Evolutionary conservation across 805 yeast genomes (phyloP).

Genomic region (Lachancea quebecensis): DNA sequence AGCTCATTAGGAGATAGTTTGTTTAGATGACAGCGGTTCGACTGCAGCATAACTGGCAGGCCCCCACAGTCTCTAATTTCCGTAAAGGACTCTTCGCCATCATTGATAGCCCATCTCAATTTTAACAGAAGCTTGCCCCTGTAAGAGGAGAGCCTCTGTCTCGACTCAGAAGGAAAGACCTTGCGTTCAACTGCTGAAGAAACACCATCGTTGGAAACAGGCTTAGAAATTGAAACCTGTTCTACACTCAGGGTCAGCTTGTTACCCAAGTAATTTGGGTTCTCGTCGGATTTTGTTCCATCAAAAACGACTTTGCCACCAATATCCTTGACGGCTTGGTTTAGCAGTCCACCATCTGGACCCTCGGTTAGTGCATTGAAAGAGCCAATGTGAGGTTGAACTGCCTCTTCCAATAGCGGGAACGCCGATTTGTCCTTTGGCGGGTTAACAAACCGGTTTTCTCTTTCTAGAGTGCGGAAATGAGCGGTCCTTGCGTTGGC

Average conservation of each 20-base stretch:
- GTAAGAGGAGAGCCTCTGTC: constrained; percentile 84
- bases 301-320: constrained; percentile 84
- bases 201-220: constrained; percentile 49
- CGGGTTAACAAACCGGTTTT: constrained; percentile 76
- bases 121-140: constrained; percentile 72
- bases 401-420: constrained; percentile 82
- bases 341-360: constrained; percentile 74
- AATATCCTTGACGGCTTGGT: constrained; percentile 80
- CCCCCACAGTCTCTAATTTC: constrained; percentile 89
- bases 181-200: constrained; percentile 67
- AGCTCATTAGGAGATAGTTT: constrained; percentile 76
- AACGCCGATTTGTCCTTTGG: constrained; percentile 79
- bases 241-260: constrained; percentile 81
- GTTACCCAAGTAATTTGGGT: constrained; percentile 67
- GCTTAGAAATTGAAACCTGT: constrained; percentile 79
- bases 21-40: constrained; percentile 88
- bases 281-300: constrained; percentile 33
- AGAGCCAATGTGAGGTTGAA: constrained; percentile 91
- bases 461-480: constrained; percentile 76
- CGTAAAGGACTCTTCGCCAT: constrained; percentile 62
- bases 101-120: constrained; percentile 81
- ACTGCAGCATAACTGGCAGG: constrained; percentile 82
- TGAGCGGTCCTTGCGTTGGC: constrained; percentile 35
- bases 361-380: constrained; percentile 94
- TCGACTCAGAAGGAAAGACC: constrained; percentile 77